Conservation (phyloP, 805 yeast genomes). For the Tetrapisispora namnaoensis region DNA sequence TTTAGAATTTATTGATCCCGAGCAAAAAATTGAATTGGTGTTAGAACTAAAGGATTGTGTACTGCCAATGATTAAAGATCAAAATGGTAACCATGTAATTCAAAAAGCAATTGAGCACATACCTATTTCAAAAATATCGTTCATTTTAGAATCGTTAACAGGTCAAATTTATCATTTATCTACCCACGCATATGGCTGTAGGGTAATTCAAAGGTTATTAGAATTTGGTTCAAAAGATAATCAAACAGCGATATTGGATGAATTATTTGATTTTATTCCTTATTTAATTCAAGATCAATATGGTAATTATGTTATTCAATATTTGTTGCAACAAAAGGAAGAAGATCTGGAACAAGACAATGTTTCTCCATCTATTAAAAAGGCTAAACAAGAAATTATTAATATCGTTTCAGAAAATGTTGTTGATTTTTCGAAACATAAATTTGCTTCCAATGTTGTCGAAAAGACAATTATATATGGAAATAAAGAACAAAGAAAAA, state of each 20-base stretch:
- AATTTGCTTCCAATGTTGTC: conserved; percentile 95
- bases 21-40: conserved; percentile 58
- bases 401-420: conserved; percentile 60
- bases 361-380: conserved; percentile 13
- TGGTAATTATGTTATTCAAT: conserved; percentile 97
- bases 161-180: conserved; percentile 74
- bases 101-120: conserved; percentile 88
- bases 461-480: conserved; percentile 85
- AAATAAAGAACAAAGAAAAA: conserved; percentile 46
- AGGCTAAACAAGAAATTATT: conserved; percentile 46
- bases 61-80: conserved; percentile 74
- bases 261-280: conserved; percentile 61
- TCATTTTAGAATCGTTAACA: conserved; percentile 61
- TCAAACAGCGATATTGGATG: conserved; percentile 56
- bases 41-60: conserved; percentile 59
- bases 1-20: conserved; percentile 55
- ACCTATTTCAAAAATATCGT: conserved; percentile 59
- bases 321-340: conserved; percentile 58
- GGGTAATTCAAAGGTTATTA: conserved; percentile 86
- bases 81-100: conserved; percentile 95
- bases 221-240: conserved; percentile 65
- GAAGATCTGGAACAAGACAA: conserved; percentile 5
- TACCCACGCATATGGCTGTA: conserved; percentile 94
- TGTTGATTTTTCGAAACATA: conserved; percentile 84
- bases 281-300: conserved; percentile 89